A percentile compares a stretch with the other conserved stretches of the same genome.
phyloP scores from a whole-genome alignment of 2,329 filamentous ascomycete species.

The Talaromyces sp. region DNA sequence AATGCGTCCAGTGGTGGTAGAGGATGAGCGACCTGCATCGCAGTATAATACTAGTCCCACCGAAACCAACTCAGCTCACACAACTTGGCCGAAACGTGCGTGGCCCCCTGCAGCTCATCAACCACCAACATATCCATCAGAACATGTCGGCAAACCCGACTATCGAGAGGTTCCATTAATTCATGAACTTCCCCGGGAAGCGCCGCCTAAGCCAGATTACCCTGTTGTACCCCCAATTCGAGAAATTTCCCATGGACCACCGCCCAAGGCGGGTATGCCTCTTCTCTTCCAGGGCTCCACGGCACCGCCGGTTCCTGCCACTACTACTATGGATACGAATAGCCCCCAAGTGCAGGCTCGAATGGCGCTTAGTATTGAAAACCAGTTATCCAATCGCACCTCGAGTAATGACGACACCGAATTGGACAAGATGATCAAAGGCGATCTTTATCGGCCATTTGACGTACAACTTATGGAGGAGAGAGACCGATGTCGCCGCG shows the following conservation, averaged over 20 bases:
- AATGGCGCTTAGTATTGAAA: conserved; percentile 47
- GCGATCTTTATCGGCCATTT: conserved; percentile 77
- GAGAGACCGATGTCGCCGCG: conserved; percentile 79
- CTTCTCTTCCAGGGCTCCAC: conserved; percentile 38
- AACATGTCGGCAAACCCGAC: conserved; percentile 43
- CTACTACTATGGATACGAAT: conserved; percentile 39
- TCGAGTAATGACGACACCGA: conserved; percentile 61
- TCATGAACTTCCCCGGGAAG: conserved; percentile 43
- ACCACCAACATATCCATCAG: conserved; percentile 35
- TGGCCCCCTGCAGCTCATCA: conserved; percentile 43
- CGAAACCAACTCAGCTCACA: conserved; percentile 33
- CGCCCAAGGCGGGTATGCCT: conserved; percentile 40
- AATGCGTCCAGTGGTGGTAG: conserved; percentile 49
- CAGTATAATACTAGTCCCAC: conserved; percentile 48
- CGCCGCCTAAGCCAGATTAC: conserved; percentile 43
- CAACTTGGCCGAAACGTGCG: conserved; percentile 44
- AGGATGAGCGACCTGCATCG: conserved; percentile 44
- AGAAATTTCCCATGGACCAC: conserved; percentile 41
- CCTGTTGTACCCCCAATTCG: conserved; percentile 45
- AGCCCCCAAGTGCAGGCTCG: conserved; percentile 48
- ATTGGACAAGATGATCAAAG: conserved; percentile 87
- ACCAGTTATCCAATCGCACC: conserved; percentile 42
- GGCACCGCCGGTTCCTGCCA: conserved; percentile 42
- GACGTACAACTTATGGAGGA: conserved; percentile 78
- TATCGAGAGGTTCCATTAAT: conserved; percentile 45